Evolutionary conservation across 768 basidiomycete genomes (phyloP), one percentile per base, ranked within the genome.

Genomic region (Amanita pallidorosea): DNA sequence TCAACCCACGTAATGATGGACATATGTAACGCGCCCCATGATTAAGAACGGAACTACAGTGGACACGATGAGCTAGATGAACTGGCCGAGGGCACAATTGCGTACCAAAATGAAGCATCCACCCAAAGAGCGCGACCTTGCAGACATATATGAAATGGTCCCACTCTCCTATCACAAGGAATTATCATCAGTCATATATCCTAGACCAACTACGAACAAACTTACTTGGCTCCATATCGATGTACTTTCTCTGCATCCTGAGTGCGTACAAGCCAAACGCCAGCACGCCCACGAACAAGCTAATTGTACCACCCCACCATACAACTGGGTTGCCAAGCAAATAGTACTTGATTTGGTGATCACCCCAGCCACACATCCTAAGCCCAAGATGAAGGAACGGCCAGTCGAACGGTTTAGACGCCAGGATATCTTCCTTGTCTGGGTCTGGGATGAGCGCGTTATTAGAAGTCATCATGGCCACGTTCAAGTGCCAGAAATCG

Each of bases 381-480:
- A 99, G 66, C 20, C 95, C 95, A 13, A 94, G 75, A 42, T 80
- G 81, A 36, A 97, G 71, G 70, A 88, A 83, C 0, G 95, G 95
- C 95, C 96, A 99, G 60, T 98, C 94, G 35, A 77, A 76, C 0
- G 95, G 94, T 58, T 77, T 80, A 31, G 92, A 95, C 0, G 95
- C 96, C 47, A 99, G 81, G 61, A 97, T 91, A 63, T 99, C 96
- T 58, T 95, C 91, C 68, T 98, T 98, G 73, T 99, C 96, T 0
- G 95, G 92, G 60, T 99, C 93, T 1, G 96, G 96, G 36, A 98
- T 65, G 49, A 99, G 83, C 0, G 96, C 95, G 62, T 99, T 99
- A 71, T 99, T 99, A 4, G 96, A 97, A 0, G 95, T 96, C 90
- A 94, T 93, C 96, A 99, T 99, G 7, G 94, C 96, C 22, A 99